Conservation (phyloP, 768 basidiomycete species). For the Boletus fagicola region DNA sequence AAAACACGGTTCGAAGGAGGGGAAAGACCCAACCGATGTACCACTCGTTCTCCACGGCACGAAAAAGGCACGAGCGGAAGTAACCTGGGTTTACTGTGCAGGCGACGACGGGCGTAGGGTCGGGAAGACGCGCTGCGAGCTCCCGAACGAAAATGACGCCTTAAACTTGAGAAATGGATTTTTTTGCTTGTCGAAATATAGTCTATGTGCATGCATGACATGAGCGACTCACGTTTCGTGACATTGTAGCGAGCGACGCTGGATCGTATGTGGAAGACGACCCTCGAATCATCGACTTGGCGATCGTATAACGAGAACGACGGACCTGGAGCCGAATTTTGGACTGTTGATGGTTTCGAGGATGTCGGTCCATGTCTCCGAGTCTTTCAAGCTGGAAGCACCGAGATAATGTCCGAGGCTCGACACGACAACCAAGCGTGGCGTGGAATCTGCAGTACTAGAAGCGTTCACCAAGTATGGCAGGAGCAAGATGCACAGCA, state of each 20-base stretch:
- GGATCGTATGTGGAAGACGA: background rate
- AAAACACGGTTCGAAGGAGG: constrained; percentile 10
- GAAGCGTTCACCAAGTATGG: constrained; percentile 29
- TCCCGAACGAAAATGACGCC: constrained; percentile 32
- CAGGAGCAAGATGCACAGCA: constrained; percentile 33
- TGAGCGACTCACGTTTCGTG: constrained; percentile 21
- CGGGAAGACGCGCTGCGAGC: constrained; percentile 26
- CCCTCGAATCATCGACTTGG: background rate
- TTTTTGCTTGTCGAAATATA: background rate
- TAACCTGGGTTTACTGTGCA: constrained; percentile 33
- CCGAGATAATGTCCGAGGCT: constrained; percentile 28
- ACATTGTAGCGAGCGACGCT: constrained; percentile 22
- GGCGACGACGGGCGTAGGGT: constrained; percentile 23
- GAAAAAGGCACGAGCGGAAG: constrained; percentile 29
- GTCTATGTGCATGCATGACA: background rate
- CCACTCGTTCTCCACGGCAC: constrained; percentile 15
- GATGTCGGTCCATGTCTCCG: constrained; percentile 16
- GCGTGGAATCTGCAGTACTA: constrained; percentile 5
- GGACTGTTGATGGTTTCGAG: constrained; percentile 22
- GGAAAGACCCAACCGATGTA: constrained; percentile 1
- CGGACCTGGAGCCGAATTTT: constrained; percentile 22
- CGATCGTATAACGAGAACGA: background rate
- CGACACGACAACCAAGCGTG: constrained; percentile 29
- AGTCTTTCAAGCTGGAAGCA: constrained; percentile 1
- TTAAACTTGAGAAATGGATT: constrained; percentile 20